A percentile compares a stretch with the other conserved stretches of the same genome.
These are phyloP conservation scores for Cutaneotrichosporon cavernicola DNA, from an alignment of 1,284 basidiomycete species.

Conservation along the genomic window DNA sequence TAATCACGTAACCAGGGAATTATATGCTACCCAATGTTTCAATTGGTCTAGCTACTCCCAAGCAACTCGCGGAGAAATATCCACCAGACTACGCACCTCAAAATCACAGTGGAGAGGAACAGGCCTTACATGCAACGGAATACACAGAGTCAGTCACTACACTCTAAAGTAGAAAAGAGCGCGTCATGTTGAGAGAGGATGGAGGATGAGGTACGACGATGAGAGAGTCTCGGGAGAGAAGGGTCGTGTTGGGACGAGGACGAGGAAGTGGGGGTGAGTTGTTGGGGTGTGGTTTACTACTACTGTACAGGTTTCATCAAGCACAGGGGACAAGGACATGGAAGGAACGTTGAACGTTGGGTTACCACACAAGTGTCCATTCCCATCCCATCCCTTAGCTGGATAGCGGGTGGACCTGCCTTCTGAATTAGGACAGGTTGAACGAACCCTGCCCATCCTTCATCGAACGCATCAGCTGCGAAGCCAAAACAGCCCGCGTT, in stretches of 20 bases:
- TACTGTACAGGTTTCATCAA: not conserved
- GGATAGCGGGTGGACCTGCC: too few species aligned
- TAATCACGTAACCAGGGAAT: too few species aligned
- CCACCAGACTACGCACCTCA: not conserved
- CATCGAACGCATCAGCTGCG: slow-evolving; percentile 78
- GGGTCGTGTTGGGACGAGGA: not conserved
- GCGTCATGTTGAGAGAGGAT: not conserved
- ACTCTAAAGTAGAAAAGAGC: not conserved
- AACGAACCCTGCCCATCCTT: slow-evolving; percentile 89
- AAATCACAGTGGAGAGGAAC: not conserved
- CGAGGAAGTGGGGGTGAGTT: not conserved
- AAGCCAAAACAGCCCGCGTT: slow-evolving; percentile 72
- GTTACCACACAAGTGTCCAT: not conserved
- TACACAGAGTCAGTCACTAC: not conserved
- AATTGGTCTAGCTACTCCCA: too few species aligned
- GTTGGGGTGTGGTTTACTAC: too few species aligned
- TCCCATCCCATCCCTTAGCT: not conserved
- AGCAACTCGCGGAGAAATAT: too few species aligned
- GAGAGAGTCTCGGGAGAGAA: too few species aligned
- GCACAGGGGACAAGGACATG: not conserved
- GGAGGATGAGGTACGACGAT: not conserved
- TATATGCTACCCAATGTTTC: too few species aligned
- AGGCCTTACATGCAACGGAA: slow-evolving; percentile 7
- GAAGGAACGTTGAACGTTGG: not conserved
- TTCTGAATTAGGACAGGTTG: slow-evolving; percentile 72